A percentile compares a stretch with the other conserved stretches of the same genome.
These are phyloP conservation scores for Lactifluus pinguis DNA, from an alignment of 768 basidiomycete genomes.

Conservation along the genomic window DNA sequence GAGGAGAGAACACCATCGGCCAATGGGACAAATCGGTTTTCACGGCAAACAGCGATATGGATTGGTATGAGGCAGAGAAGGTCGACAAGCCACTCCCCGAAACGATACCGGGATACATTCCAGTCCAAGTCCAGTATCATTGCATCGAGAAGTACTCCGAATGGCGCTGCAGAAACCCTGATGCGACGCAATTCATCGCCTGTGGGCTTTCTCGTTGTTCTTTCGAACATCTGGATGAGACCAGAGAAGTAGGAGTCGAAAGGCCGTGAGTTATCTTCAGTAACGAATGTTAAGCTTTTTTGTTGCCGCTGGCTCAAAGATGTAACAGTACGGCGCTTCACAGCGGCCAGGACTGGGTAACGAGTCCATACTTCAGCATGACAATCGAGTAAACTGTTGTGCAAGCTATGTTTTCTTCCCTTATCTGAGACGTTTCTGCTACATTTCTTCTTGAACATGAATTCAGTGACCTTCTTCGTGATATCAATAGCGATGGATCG, in stretches of 20 bases:
- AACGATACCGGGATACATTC: slow-evolving; percentile 32
- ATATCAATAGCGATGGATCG: slow-evolving; percentile 43
- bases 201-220: slow-evolving; percentile 37
- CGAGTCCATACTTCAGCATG: slow-evolving; percentile 10
- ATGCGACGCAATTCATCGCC: slow-evolving; percentile 35
- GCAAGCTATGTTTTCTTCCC: slow-evolving; percentile 22
- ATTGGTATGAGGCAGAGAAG: slow-evolving; percentile 56
- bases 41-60: slow-evolving; percentile 49
- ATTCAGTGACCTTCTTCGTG: slow-evolving; percentile 47
- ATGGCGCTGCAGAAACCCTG: slow-evolving; percentile 27
- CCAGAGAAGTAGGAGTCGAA: slow-evolving; percentile 38
- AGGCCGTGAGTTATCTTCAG: slow-evolving; percentile 28
- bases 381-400: slow-evolving; percentile 29
- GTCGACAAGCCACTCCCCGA: slow-evolving; percentile 58
- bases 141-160: slow-evolving; percentile 21
- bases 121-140: background rate
- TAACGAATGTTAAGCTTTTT: slow-evolving; percentile 37
- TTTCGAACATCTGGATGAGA: slow-evolving; percentile 39
- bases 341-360: slow-evolving; percentile 10
- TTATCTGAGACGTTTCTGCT: slow-evolving; percentile 15
- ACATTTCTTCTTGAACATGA: slow-evolving; percentile 42
- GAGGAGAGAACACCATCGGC: slow-evolving; percentile 48
- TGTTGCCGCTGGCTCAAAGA: slow-evolving; percentile 22
- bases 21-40: slow-evolving; percentile 53
- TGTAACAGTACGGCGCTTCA: slow-evolving; percentile 7